Percentiles rank a stretch among this genome's conserved stretches.
These are phyloP conservation scores for Roridomyces roridus DNA, from an alignment of 768 basidiomycete species.

Conservation along the genomic window DNA sequence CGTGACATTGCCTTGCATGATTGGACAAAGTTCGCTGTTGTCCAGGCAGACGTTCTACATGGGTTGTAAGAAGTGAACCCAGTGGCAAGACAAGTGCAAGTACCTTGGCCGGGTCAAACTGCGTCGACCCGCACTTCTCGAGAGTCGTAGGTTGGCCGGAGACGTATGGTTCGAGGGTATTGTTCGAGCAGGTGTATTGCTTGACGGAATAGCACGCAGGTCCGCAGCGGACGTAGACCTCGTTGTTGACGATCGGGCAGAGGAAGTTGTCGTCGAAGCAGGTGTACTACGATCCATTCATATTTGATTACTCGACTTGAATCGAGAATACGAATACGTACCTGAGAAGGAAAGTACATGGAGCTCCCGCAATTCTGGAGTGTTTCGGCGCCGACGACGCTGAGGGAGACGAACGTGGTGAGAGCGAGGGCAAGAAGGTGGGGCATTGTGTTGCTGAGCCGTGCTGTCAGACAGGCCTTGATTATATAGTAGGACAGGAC, in stretches of 20 bases:
- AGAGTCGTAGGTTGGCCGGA: background rate
- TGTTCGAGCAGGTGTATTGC: conserved; percentile 17
- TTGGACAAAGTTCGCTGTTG: conserved; percentile 17
- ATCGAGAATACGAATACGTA: background rate
- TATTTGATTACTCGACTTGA: background rate
- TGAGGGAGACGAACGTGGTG: background rate
- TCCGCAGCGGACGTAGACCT: conserved; percentile 8
- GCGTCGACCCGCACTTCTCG: conserved; percentile 8
- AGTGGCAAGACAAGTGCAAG: background rate
- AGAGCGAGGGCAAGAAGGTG: conserved; percentile 7
- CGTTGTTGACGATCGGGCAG: conserved; percentile 21
- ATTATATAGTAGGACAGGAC: no score
- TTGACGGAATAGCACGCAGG: conserved; percentile 18
- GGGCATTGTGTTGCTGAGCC: background rate
- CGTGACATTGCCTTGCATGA: background rate
- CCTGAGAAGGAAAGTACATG: conserved; percentile 17
- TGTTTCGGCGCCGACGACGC: background rate
- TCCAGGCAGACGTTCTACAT: conserved; percentile 10
- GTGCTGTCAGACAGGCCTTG: no score
- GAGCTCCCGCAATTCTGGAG: conserved; percentile 12
- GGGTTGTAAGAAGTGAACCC: background rate
- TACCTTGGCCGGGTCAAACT: conserved; percentile 11
- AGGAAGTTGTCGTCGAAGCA: conserved; percentile 21
- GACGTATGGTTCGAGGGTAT: conserved; percentile 10
- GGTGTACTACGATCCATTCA: conserved; percentile 23